Evolutionary conservation across 2,329 filamentous ascomycete species (phyloP).

Genomic region (Teratosphaeria viscida): DNA sequence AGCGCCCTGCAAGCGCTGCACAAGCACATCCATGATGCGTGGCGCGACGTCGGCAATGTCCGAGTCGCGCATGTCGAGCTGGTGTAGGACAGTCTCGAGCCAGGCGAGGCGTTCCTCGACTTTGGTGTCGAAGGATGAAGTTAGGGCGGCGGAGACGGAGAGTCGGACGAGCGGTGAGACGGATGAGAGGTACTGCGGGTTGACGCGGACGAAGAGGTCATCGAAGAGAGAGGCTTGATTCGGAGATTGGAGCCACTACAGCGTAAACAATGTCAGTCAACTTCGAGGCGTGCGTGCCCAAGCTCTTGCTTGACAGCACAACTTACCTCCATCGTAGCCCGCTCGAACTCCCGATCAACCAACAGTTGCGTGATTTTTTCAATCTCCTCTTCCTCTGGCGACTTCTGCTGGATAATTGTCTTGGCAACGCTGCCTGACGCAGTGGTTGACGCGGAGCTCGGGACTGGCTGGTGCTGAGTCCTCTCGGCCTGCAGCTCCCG

Average conservation of each 20-base stretch:
- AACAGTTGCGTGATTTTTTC: conserved; percentile 54
- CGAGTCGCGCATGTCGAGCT: conserved; percentile 34
- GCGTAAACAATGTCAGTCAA: conserved; percentile 22
- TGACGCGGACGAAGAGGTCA: conserved; percentile 47
- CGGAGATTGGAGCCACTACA: conserved; percentile 50
- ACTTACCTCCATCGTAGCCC: conserved; percentile 34
- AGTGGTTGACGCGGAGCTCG: conserved; percentile 4
- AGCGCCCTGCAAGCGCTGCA: conserved; percentile 44
- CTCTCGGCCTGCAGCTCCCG: conserved; percentile 27
- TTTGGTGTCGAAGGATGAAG: conserved; percentile 44
- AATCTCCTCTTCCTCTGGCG: conserved; percentile 46
- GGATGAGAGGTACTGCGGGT: conserved; percentile 45
- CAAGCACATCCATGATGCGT: conserved; percentile 50
- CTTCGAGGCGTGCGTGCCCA: background rate
- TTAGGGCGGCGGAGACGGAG: conserved; percentile 53
- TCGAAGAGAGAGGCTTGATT: conserved; percentile 53
- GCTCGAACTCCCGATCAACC: conserved; percentile 41
- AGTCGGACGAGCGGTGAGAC: conserved; percentile 49
- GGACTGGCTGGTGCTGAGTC: conserved; percentile 3
- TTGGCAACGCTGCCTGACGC: conserved; percentile 10
- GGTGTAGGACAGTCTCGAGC: conserved; percentile 46
- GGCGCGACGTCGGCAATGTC: conserved; percentile 48
- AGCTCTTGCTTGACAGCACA: background rate
- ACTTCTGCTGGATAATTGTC: conserved; percentile 30
- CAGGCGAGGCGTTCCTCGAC: conserved; percentile 46